Evolutionary conservation across 306 rosid species (phyloP).

Genomic region (Vicia villosa): DNA sequence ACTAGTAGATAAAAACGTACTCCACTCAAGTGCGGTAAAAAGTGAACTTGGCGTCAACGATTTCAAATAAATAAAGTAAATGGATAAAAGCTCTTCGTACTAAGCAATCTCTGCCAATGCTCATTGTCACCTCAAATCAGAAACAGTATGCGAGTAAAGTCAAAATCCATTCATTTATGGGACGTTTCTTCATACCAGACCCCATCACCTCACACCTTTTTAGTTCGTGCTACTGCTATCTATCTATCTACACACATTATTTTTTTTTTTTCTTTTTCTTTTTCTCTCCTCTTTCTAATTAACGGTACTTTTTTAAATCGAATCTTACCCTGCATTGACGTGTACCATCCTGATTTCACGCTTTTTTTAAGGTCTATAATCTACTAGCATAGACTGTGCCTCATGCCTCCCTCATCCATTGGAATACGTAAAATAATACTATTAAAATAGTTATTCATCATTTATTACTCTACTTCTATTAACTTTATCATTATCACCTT

Average conservation of each 20-base stretch:
- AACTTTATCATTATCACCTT: too few species aligned
- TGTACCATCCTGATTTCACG: slow-evolving; percentile 40
- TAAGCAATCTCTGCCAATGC: slow-evolving; percentile 31
- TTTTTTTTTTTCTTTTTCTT: slow-evolving; percentile 12
- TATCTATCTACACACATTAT: neutral
- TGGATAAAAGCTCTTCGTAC: slow-evolving; percentile 26
- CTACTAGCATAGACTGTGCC: neutral
- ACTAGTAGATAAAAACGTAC: slow-evolving; percentile 11
- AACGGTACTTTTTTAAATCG: slow-evolving; percentile 33
- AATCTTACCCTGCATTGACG: slow-evolving; percentile 46
- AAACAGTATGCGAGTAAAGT: slow-evolving; percentile 47
- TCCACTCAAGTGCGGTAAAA: neutral
- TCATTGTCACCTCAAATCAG: slow-evolving; percentile 40
- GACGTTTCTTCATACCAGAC: slow-evolving; percentile 12
- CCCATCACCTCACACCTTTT: neutral
- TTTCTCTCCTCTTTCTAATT: slow-evolving; percentile 9
- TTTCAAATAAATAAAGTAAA: neutral
- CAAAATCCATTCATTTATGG: slow-evolving; percentile 44
- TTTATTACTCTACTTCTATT: neutral
- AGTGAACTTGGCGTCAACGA: slow-evolving; percentile 29
- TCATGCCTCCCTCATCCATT: slow-evolving; percentile 13
- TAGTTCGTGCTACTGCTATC: neutral
- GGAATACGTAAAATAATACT: slow-evolving; percentile 1
- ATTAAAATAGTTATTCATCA: neutral
- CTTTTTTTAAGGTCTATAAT: slow-evolving; percentile 38